These are phyloP conservation scores for Metschnikowia proteae DNA, from an alignment of 805 yeast species.

Conservation along the genomic window DNA sequence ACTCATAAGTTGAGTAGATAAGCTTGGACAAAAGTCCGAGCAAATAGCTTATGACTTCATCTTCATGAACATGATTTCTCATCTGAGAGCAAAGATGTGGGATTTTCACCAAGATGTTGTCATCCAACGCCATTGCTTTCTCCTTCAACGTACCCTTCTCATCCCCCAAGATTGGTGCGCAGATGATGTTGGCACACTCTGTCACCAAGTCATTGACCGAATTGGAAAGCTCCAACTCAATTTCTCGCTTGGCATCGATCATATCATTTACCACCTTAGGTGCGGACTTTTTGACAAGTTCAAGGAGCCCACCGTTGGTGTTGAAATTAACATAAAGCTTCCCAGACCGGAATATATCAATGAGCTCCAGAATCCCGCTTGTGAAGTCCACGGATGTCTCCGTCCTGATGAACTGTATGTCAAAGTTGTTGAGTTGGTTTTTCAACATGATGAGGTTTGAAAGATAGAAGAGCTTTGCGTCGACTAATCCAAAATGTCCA, in stretches of 20 bases:
- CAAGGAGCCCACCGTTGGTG: constrained; percentile 36
- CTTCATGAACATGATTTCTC: constrained; percentile 53
- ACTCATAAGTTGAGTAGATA: constrained; percentile 54
- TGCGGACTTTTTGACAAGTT: constrained; percentile 60
- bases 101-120: constrained; percentile 48
- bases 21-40: constrained; percentile 42
- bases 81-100: constrained; percentile 55
- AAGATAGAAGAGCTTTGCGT: constrained; percentile 63
- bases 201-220: constrained; percentile 67
- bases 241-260: constrained; percentile 71
- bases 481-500: constrained; percentile 47
- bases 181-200: constrained; percentile 41
- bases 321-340: constrained; percentile 43
- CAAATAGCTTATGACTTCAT: constrained; percentile 33
- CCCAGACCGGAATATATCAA: constrained; percentile 34
- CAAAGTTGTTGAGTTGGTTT: constrained; percentile 67
- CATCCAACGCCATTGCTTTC: constrained; percentile 42
- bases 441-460: constrained; percentile 69
- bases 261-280: constrained; percentile 79
- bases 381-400: constrained; percentile 80
- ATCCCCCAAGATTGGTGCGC: constrained; percentile 36
- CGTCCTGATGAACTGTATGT: constrained; percentile 68
- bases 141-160: constrained; percentile 20
- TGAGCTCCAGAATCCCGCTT: constrained; percentile 53
- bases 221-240: constrained; percentile 68